phyloP scores from a whole-genome alignment of 805 yeast species.

The Spathaspora passalidarum region DNA sequence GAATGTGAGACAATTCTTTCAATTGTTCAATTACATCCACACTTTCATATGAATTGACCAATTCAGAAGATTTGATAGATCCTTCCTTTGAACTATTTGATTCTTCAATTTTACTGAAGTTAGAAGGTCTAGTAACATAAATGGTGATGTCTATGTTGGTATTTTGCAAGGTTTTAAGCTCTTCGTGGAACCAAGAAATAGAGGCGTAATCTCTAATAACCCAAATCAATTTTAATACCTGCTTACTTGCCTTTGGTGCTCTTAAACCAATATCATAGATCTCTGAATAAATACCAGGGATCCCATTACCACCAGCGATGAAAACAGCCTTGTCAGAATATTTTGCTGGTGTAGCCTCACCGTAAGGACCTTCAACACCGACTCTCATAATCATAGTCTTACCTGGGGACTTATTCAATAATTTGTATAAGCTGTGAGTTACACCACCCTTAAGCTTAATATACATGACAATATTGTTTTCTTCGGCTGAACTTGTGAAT shows the following conservation, averaged over 20 bases:
- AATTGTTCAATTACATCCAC: background rate
- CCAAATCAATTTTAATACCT: constrained; percentile 54
- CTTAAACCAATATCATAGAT: constrained; percentile 26
- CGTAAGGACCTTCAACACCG: constrained; percentile 68
- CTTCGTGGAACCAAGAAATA: constrained; percentile 47
- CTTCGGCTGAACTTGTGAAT: constrained; percentile 24
- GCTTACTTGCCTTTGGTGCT: constrained; percentile 16
- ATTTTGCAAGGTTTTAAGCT: constrained; percentile 24
- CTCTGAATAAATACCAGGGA: constrained; percentile 53
- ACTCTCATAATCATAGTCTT: constrained; percentile 26
- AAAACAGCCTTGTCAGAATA: constrained; percentile 54
- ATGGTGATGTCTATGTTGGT: constrained; percentile 23
- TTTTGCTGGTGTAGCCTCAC: constrained; percentile 47
- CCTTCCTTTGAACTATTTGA: background rate
- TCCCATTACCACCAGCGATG: constrained; percentile 74
- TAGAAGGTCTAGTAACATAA: constrained; percentile 17
- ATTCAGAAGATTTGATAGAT: background rate
- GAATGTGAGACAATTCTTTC: constrained; percentile 28
- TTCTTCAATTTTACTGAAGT: background rate
- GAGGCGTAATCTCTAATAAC: constrained; percentile 50
- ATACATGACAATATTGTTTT: constrained; percentile 24
- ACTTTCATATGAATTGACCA: background rate
- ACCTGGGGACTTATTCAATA: constrained; percentile 26
- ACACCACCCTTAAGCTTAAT: constrained; percentile 37
- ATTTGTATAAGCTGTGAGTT: constrained; percentile 28